A percentile compares a stretch with the other conserved stretches of the same genome.
Evolutionary conservation across 306 rosid species (phyloP).

Genomic region (Senna tora): DNA sequence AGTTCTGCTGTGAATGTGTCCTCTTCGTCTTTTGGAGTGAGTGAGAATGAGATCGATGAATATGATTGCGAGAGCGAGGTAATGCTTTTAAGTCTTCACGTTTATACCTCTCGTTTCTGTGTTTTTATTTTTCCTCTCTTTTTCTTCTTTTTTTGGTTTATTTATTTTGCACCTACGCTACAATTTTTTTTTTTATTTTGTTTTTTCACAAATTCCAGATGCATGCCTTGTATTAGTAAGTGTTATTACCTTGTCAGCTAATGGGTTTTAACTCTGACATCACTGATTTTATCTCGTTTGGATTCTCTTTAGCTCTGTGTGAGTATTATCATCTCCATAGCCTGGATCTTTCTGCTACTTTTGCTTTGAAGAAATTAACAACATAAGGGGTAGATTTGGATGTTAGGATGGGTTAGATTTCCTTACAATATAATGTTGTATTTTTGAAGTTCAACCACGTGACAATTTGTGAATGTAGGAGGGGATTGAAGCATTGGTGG

Average conservation of each 20-base stretch:
- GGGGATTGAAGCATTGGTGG: constrained; percentile 74
- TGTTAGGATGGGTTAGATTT: neutral
- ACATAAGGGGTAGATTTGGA: constrained; percentile 7
- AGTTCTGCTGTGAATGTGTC: constrained; percentile 50
- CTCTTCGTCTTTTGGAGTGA: constrained; percentile 55
- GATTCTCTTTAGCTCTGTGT: neutral
- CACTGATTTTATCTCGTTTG: neutral
- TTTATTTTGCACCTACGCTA: neutral
- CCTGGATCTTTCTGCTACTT: constrained; percentile 20
- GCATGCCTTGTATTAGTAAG: neutral
- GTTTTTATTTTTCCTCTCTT: neutral
- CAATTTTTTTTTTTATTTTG: neutral
- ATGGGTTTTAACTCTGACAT: neutral
- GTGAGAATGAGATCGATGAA: constrained; percentile 73
- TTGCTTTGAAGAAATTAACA: neutral
- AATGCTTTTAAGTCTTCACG: constrained; percentile 1
- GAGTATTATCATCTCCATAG: constrained; percentile 9
- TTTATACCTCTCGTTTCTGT: constrained; percentile 5
- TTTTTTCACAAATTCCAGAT: neutral
- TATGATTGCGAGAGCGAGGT: constrained; percentile 95
- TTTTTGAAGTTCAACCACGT: constrained; percentile 8
- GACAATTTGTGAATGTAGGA: constrained; percentile 52
- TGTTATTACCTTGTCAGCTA: neutral
- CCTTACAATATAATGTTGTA: too few species aligned
- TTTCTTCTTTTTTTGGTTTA: neutral